Percentiles rank a stretch among this genome's conserved stretches.
Conservation (phyloP, 768 basidiomycete genomes). For the Collybiopsis luxurians region DNA sequence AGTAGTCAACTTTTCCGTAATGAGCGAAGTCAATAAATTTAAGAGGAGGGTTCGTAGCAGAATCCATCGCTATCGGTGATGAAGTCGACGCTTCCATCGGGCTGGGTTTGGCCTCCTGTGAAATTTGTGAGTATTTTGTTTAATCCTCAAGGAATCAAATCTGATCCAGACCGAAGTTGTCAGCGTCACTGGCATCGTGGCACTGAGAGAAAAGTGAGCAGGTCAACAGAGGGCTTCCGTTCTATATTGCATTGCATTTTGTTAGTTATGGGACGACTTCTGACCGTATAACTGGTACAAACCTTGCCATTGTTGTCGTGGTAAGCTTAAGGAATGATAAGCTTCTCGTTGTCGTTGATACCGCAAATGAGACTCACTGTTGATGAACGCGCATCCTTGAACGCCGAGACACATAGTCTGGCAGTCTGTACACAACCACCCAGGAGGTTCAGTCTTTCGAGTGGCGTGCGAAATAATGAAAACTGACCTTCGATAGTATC, state of each 20-base stretch:
- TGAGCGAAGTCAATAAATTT: too few species aligned
- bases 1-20: too few species aligned
- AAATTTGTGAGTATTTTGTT: too few species aligned
- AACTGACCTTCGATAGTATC: slow-evolving; percentile 28
- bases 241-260: slow-evolving; percentile 13
- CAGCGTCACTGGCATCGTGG: slow-evolving; percentile 33
- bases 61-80: slow-evolving; percentile 42
- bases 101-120: slow-evolving; percentile 39
- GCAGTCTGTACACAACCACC: slow-evolving; percentile 31
- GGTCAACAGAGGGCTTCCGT: slow-evolving; percentile 32
- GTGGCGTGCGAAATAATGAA: too few species aligned
- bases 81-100: slow-evolving; percentile 37
- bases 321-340: slow-evolving; percentile 21
- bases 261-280: not conserved
- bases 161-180: slow-evolving; percentile 21
- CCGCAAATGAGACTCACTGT: slow-evolving; percentile 22
- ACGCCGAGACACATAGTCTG: slow-evolving; percentile 30
- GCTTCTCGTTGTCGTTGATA: not conserved
- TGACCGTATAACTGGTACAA: not conserved
- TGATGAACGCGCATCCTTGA: slow-evolving; percentile 28
- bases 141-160: too few species aligned
- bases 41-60: slow-evolving; percentile 19
- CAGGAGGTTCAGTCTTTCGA: not conserved
- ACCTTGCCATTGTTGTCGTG: slow-evolving; percentile 37
- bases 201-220: slow-evolving; percentile 34